Evolutionary conservation across 1,284 basidiomycete species (phyloP).

Genomic region (Ganoderma resinaceum): DNA sequence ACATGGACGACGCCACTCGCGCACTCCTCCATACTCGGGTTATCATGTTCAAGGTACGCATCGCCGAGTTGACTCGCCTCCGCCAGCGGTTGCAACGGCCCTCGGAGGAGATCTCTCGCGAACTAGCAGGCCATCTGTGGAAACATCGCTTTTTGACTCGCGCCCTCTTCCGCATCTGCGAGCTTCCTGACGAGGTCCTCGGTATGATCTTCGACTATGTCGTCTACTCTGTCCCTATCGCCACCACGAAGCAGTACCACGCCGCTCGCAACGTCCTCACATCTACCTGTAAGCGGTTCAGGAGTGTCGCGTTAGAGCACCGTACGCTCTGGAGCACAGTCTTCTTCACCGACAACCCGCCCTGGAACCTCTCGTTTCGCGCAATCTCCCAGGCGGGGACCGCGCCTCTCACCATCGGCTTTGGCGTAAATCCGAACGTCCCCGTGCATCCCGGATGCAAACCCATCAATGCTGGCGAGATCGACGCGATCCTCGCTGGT

Average conservation of each 20-base stretch:
- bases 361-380: conserved; percentile 48
- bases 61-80: conserved; percentile 36
- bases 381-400: conserved; percentile 57
- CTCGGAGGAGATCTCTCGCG: conserved; percentile 18
- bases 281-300: conserved; percentile 60
- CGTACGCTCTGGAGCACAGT: conserved; percentile 35
- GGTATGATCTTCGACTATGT: conserved; percentile 65
- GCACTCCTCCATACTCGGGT: conserved; percentile 6
- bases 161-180: conserved; percentile 61
- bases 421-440: conserved; percentile 49
- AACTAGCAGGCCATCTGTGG: conserved; percentile 28
- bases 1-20: conserved; percentile 1
- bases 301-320: conserved; percentile 32
- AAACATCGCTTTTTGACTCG: conserved; percentile 46
- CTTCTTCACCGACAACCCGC: conserved; percentile 58
- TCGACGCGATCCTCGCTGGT: not conserved
- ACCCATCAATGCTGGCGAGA: not conserved
- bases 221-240: conserved; percentile 51
- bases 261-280: conserved; percentile 51
- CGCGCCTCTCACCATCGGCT: conserved; percentile 60
- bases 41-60: conserved; percentile 21
- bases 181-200: conserved; percentile 69
- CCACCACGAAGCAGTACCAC: conserved; percentile 43
- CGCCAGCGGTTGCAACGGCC: conserved; percentile 5
- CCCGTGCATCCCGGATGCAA: not conserved